Conservation (phyloP, 371 early-diverging fungal genomes). For the Mortierella sp. region DNA sequence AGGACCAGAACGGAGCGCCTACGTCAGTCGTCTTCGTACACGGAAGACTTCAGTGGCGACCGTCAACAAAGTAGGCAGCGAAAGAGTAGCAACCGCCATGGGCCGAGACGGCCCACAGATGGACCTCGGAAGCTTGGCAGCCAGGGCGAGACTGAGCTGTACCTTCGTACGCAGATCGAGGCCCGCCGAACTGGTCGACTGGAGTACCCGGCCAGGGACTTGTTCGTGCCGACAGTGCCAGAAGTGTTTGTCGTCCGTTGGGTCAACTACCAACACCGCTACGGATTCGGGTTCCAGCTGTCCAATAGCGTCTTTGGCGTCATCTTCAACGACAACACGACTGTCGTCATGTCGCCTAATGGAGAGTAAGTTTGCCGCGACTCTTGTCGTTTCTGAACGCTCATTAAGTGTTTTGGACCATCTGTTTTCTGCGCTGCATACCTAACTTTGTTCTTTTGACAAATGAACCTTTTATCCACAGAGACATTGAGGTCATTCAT, state of each 20-base stretch:
- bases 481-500: neutral
- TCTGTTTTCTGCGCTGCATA: neutral
- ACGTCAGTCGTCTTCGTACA: neutral
- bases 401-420: neutral
- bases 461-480: neutral
- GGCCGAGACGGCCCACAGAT: neutral
- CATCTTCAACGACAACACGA: slow-evolving; percentile 33
- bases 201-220: neutral
- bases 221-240: slow-evolving; percentile 17
- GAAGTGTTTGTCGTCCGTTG: slow-evolving; percentile 39
- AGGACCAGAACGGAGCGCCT: neutral
- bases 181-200: slow-evolving; percentile 20
- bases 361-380: slow-evolving; percentile 25
- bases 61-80: neutral
- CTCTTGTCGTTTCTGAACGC: neutral
- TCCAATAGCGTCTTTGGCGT: slow-evolving; percentile 51
- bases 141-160: slow-evolving; percentile 25
- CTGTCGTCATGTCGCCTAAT: slow-evolving; percentile 34
- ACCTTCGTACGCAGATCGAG: slow-evolving; percentile 30
- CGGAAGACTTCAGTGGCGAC: neutral
- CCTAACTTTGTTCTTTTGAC: neutral
- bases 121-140: slow-evolving; percentile 7
- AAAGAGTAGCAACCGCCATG: neutral
- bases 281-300: slow-evolving; percentile 47
- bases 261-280: slow-evolving; percentile 39